Conservation (phyloP, 116 monocot genomes). For the Cymodocea nodosa region DNA sequence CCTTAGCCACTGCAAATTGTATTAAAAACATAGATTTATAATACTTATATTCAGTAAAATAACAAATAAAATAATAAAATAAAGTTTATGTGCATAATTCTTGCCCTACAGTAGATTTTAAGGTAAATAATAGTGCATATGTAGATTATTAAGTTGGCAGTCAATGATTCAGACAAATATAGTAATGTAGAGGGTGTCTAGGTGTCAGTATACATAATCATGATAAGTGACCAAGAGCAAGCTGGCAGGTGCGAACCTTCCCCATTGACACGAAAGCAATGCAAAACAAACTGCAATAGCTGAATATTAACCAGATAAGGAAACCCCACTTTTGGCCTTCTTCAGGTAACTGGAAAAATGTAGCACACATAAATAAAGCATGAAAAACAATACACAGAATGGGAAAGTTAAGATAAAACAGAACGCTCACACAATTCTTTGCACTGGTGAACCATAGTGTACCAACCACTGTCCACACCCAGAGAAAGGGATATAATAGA, state of each 20-base stretch:
- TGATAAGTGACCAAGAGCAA: neutral
- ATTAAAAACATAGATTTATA: neutral
- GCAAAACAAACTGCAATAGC: constrained; percentile 82
- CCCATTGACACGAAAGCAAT: constrained; percentile 60
- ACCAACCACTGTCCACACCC: constrained; percentile 95
- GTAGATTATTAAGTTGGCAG: too few species aligned
- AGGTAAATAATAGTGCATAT: too few species aligned
- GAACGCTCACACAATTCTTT: constrained; percentile 77
- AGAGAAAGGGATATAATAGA: constrained; percentile 99
- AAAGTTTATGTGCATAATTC: too few species aligned
- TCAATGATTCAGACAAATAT: too few species aligned
- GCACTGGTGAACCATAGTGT: constrained; percentile 93
- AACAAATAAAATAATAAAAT: neutral
- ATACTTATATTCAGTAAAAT: neutral
- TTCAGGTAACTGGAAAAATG: constrained; percentile 68
- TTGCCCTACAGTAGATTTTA: too few species aligned
- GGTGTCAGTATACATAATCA: neutral
- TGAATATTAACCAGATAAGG: constrained; percentile 96
- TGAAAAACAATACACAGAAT: neutral
- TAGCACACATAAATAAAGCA: neutral
- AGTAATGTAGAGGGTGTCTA: too few species aligned
- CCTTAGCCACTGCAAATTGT: constrained; percentile 59
- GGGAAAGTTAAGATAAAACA: neutral
- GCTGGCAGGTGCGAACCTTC: constrained; percentile 40
- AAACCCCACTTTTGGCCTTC: constrained; percentile 99